These are phyloP conservation scores for Colletotrichum chlorophyti DNA, from an alignment of 2,329 filamentous ascomycete genomes.

Conservation along the genomic window DNA sequence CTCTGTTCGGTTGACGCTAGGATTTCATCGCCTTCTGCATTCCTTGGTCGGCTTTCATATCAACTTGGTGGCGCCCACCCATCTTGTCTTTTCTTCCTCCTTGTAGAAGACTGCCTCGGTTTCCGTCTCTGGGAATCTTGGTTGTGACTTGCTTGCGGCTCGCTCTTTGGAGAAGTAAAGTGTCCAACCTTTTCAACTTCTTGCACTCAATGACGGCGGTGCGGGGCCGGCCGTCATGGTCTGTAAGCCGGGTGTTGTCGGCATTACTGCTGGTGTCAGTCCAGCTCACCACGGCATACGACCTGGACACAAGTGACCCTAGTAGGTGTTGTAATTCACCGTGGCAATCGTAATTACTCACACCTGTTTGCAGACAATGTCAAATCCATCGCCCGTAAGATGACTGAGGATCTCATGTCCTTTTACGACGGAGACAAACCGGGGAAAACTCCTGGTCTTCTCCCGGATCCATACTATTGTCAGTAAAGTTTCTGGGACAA, in stretches of 20 bases:
- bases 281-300: slow-evolving; percentile 39
- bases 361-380: slow-evolving; percentile 51
- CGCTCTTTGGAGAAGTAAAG: slow-evolving; percentile 7
- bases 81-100: not conserved
- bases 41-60: slow-evolving; percentile 10
- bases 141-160: slow-evolving; percentile 12
- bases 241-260: slow-evolving; percentile 19
- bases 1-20: slow-evolving; percentile 8
- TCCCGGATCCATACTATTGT: slow-evolving; percentile 64
- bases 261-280: slow-evolving; percentile 10
- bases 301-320: slow-evolving; percentile 45
- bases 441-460: slow-evolving; percentile 56
- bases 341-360: not conserved
- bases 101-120: slow-evolving; percentile 7
- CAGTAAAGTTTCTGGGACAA: slow-evolving; percentile 33
- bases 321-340: slow-evolving; percentile 31
- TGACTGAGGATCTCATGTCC: slow-evolving; percentile 49
- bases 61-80: slow-evolving; percentile 3
- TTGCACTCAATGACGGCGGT: slow-evolving; percentile 25
- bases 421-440: slow-evolving; percentile 57
- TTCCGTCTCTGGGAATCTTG: slow-evolving; percentile 6
- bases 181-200: not conserved
- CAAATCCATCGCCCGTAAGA: slow-evolving; percentile 53
- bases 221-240: slow-evolving; percentile 22
- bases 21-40: not conserved